Conservation (phyloP, 495 filamentous ascomycete species). For the Penicillium dipodomyicola region DNA sequence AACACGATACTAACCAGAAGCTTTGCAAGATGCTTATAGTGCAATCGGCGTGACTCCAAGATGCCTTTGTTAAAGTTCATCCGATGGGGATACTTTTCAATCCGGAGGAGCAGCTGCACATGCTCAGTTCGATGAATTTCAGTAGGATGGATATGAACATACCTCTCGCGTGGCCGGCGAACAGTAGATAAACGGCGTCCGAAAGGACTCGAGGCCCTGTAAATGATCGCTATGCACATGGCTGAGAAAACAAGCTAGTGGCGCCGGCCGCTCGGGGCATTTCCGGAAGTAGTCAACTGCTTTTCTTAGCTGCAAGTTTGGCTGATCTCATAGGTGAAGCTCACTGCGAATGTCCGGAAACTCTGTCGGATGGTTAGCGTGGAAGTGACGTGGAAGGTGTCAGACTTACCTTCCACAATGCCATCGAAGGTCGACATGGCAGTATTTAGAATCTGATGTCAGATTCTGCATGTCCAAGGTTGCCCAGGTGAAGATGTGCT, state of each 20-base stretch:
- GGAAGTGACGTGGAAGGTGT: slow-evolving; percentile 7
- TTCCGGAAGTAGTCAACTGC: slow-evolving; percentile 82
- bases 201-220: slow-evolving; percentile 72
- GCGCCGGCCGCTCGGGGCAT: slow-evolving; percentile 51
- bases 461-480: slow-evolving; percentile 2
- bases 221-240: slow-evolving; percentile 95
- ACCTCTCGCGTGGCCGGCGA: slow-evolving; percentile 80
- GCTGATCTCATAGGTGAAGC: slow-evolving; percentile 8
- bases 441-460: neutral
- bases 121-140: slow-evolving; percentile 6
- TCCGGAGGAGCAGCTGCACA: slow-evolving; percentile 58
- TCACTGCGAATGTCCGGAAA: slow-evolving; percentile 43
- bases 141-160: slow-evolving; percentile 5
- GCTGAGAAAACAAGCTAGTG: slow-evolving; percentile 84
- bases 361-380: slow-evolving; percentile 29
- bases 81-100: slow-evolving; percentile 74
- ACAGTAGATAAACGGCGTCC: slow-evolving; percentile 83
- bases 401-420: slow-evolving; percentile 52
- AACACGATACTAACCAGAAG: slow-evolving; percentile 49
- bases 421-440: slow-evolving; percentile 82
- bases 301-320: slow-evolving; percentile 3
- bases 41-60: slow-evolving; percentile 63
- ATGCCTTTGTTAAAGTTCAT: slow-evolving; percentile 79
- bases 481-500: slow-evolving; percentile 5
- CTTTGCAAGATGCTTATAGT: slow-evolving; percentile 71